Conservation (phyloP, 2,329 filamentous ascomycete genomes). For the Ilyonectria robusta region DNA sequence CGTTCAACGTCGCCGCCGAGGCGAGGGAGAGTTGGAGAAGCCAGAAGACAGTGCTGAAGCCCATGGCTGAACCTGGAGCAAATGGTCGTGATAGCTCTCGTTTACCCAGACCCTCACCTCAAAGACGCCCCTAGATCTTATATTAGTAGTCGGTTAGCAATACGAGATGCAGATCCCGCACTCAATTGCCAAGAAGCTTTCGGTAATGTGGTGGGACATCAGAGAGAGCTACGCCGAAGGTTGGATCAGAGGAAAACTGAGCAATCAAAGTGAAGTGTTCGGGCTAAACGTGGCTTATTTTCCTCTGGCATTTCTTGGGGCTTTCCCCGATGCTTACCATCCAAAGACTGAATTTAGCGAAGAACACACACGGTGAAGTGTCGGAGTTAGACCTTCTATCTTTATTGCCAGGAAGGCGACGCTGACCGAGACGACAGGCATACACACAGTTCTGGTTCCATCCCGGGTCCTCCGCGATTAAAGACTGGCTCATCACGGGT, state of each 20-base stretch:
- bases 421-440: not conserved
- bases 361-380: no score
- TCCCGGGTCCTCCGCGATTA: not conserved
- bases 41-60: not conserved
- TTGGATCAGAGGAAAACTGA: not conserved
- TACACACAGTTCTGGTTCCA: not conserved
- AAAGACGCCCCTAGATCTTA: not conserved
- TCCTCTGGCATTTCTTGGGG: not conserved
- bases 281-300: not conserved
- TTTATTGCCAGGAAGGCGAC: not conserved
- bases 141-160: not conserved
- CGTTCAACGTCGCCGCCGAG: not conserved
- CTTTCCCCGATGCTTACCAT: no score
- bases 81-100: not conserved
- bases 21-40: not conserved
- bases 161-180: not conserved
- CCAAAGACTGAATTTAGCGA: no score
- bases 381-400: no score
- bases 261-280: not conserved
- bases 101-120: not conserved
- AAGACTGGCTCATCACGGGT: not conserved
- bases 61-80: not conserved
- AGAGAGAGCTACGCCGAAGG: not conserved
- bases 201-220: not conserved
- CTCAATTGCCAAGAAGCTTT: not conserved